Base-by-base conservation (phyloP, 208 protist genomes). In the Wallacemonas rigidus region DNA sequence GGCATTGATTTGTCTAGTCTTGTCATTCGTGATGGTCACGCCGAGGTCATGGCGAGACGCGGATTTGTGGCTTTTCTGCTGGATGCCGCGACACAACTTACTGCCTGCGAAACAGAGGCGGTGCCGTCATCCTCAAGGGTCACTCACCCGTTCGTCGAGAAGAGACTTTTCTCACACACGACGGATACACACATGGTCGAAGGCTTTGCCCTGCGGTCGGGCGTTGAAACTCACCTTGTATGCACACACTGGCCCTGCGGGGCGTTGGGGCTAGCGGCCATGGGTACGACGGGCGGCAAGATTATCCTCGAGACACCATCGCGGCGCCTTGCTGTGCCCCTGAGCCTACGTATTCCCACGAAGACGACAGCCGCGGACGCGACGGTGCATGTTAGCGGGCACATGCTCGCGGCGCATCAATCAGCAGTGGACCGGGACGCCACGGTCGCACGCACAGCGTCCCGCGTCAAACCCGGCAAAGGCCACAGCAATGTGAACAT, bases 381-480 rank as follows among this genome's bases (percentile, higher is more conserved):
- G 5, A 15, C 54, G 15, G 35, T 57, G 44, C 36, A 5, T 15
- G 76, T 86, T 40, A 36, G 26, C 26, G 67, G 74, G 2, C 81
- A 91, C 67, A 9, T 60, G 26, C 6, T 95, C 5, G 90, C 88
- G 17, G 74, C 78, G 5, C 90, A 95, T 73, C 50, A 80, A 26
- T 77, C 75, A 2, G 39, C 72, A 7, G 35, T 75, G 36, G 82
- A 91, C 77, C 77, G 50, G n/a, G 80, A 79, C 17, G 69, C 56
- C 9, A 12, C n/a, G 17, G 67, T 78, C 26, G 41, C 55, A 11
- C 26, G 43, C 9, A 77, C 69, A 53, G 72, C 40, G 12, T 56
- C 57, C 0, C 86, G 91, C n/a, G 80, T 96, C 41, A 98, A 98
- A 74, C 94, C 94, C 26, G 94, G 94, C 17, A 84, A 86, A 38